Conservation (phyloP, 2,329 filamentous ascomycete species). For the Juglanconis oblonga region DNA sequence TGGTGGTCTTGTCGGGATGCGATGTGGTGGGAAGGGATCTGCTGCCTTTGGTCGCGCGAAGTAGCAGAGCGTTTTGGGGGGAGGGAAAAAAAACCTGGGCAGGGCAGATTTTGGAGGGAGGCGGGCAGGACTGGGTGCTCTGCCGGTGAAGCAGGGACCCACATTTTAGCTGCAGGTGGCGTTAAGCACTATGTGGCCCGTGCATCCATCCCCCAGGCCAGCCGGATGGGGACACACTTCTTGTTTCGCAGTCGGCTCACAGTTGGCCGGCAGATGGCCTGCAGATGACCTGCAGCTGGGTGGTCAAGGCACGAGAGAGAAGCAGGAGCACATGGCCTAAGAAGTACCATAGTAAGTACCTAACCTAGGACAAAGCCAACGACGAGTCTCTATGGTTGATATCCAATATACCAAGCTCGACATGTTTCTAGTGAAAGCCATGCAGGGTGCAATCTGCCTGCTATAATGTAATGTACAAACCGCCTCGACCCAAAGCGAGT, state of each 20-base stretch:
- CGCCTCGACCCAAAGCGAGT: background rate
- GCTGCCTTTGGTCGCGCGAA: constrained; percentile 16
- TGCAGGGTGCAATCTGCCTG: background rate
- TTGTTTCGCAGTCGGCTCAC: no score
- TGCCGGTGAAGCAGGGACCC: background rate
- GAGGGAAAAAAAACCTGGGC: constrained; percentile 15
- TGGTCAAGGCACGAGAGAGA: no score
- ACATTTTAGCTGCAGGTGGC: background rate
- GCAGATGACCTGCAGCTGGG: constrained; percentile 5
- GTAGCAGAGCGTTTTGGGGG: constrained; percentile 2
- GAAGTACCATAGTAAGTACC: background rate
- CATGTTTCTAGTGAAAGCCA: background rate
- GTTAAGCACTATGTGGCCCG: background rate
- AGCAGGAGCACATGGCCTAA: no score
- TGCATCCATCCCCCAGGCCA: background rate
- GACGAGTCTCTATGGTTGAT: no score
- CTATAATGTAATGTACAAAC: constrained; percentile 4
- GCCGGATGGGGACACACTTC: background rate
- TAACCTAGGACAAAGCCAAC: no score
- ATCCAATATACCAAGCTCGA: background rate
- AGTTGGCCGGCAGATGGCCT: no score
- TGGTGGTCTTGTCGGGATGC: constrained; percentile 6
- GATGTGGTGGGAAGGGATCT: constrained; percentile 15
- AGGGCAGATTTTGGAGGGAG: background rate
- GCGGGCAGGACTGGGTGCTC: constrained; percentile 2